Evolutionary conservation across 331 rosid genomes (phyloP), one percentile per base, ranked within the genome.

Genomic region (Ulmus americana): DNA sequence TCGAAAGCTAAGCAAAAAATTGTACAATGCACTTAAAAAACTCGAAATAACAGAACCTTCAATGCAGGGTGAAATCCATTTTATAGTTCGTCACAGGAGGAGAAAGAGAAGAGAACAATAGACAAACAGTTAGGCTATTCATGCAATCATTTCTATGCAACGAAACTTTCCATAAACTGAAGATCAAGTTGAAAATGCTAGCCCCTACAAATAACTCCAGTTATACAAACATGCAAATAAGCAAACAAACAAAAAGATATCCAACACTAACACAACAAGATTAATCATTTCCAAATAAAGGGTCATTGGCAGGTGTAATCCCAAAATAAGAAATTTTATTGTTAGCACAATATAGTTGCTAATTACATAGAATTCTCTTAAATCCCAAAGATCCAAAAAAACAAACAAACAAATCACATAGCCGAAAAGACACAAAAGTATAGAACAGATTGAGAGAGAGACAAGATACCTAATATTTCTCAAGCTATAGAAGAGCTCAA

Each of bases 401-500:
- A 5, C 4, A 4, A 28, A 5, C 43, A 11, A 65, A 51, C n/a
- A 9, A 22, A 44, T 5, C 61, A 16, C 40, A 65, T 39, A 11
- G 38, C 39, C 50, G 0, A 65, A 53, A 64, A 0, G 12, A 41
- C 16, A 49, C 18, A 73, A 11, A 67, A 38, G 57, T 13, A 11
- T 8, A 45, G 12, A 13, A 67, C 47, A 50, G 9, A 46, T 41
- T 46, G 13, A 57, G 6, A 46, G 22, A 39, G 48, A 53, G 22
- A 38, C 20, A 47, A 41, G 63, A 59, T 72, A 92, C 98, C 94
- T 79, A 51, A 94, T 78, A 51, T 81, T 80, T 76, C 97, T 83
- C 85, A 94, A 72, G 80, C 75, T 59, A 67, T 87, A 83, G 60
- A 94, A 94, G 85, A 94, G 77, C 42, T 79, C 86, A 4, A 94